phyloP scores from a whole-genome alignment of 257 asterid species.

The Plantago ovata region DNA sequence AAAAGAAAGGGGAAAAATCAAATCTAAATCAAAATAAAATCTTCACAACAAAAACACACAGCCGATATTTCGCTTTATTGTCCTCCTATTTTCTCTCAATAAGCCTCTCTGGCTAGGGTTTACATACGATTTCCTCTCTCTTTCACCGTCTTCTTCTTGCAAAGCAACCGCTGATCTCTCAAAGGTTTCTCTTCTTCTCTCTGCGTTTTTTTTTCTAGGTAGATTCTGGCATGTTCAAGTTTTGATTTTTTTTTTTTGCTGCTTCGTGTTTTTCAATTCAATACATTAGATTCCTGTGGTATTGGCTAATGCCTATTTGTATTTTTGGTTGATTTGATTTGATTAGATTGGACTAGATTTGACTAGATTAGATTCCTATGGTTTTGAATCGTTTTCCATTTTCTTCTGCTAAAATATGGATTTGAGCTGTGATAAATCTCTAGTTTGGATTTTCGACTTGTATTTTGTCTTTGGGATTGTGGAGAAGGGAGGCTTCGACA shows the following conservation, averaged over 20 bases:
- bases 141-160: conserved; percentile 17
- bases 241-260: neutral
- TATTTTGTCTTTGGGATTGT: conserved; percentile 12
- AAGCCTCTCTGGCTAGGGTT: conserved; percentile 30
- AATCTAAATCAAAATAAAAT: neutral
- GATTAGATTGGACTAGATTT: neutral
- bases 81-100: conserved; percentile 26
- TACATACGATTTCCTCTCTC: conserved; percentile 16
- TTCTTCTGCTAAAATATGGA: neutral
- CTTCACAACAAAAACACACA: conserved; percentile 16
- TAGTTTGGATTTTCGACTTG: conserved; percentile 8
- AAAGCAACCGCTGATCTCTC: neutral
- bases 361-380: conserved; percentile 12
- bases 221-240: neutral
- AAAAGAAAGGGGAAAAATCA: too few species aligned
- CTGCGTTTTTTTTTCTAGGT: conserved; percentile 16
- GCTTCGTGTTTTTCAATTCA: neutral
- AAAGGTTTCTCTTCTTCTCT: conserved; percentile 23
- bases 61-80: conserved; percentile 26
- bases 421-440: conserved; percentile 3
- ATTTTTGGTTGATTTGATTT: neutral
- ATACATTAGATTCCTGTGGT: neutral
- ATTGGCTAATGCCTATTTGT: neutral
- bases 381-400: conserved; percentile 3
- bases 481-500: neutral